Evolutionary conservation across 129 eudicot species (phyloP).

Genomic region (Centrapalus pauciflorus): DNA sequence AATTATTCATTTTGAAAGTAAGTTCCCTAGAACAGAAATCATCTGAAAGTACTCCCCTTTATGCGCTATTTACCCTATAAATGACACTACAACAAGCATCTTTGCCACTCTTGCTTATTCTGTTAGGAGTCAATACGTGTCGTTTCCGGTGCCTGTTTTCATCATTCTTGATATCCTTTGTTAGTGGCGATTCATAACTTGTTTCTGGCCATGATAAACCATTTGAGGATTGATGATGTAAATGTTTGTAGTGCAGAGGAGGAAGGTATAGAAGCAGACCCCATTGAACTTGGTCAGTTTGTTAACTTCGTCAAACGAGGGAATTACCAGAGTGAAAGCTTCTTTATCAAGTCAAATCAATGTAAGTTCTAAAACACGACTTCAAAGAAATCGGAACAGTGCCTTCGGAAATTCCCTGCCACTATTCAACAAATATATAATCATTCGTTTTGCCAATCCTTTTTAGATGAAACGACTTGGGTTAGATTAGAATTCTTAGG

Average conservation of each 20-base stretch:
- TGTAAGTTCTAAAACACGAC: constrained; percentile 48
- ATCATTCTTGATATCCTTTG: neutral
- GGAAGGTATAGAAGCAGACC: constrained; percentile 80
- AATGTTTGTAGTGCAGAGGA: constrained; percentile 76
- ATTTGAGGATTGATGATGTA: constrained; percentile 17
- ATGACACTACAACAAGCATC: neutral
- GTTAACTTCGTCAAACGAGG: constrained; percentile 64
- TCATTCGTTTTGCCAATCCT: no score
- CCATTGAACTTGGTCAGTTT: constrained; percentile 64
- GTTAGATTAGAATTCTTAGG: no score
- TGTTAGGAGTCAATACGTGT: neutral
- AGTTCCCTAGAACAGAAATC: no score
- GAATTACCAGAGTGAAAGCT: constrained; percentile 73
- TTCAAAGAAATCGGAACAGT: neutral
- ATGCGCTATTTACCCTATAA: no score
- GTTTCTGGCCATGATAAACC: neutral
- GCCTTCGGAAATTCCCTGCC: neutral
- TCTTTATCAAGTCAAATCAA: constrained; percentile 72
- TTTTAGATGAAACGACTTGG: no score
- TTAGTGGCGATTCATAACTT: neutral
- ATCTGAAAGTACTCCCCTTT: no score
- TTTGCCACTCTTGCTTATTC: neutral
- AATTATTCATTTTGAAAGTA: no score
- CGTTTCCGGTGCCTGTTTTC: neutral
- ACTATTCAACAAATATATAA: no score